phyloP scores from a whole-genome alignment of 2,329 filamentous ascomycete genomes.

The Knufia fluminis region DNA sequence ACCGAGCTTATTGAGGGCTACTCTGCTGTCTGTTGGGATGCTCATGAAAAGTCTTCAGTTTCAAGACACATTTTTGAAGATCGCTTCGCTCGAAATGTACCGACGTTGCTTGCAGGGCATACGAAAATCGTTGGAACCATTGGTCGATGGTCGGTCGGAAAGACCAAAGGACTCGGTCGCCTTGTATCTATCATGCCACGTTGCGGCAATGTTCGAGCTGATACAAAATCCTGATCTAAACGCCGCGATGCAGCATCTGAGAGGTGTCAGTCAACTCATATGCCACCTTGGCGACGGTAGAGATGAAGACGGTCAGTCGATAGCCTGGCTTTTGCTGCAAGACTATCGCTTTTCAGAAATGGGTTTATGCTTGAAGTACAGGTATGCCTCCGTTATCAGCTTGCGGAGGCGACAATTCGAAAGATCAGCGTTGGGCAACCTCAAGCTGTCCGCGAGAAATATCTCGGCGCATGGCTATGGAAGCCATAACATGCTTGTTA shows the following conservation, averaged over 20 bases:
- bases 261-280: conserved; percentile 9
- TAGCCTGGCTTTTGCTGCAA: conserved; percentile 8
- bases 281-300: conserved; percentile 3
- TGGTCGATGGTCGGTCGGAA: neutral
- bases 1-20: conserved; percentile 1
- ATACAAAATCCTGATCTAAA: conserved; percentile 1
- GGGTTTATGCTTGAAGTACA: conserved; percentile 6
- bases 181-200: conserved; percentile 11
- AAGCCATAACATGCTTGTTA: conserved; percentile 2
- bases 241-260: conserved; percentile 9
- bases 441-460: neutral
- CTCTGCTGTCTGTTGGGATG: conserved; percentile 8
- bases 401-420: conserved; percentile 1
- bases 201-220: conserved; percentile 12
- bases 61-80: conserved; percentile 1
- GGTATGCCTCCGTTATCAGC: conserved; percentile 1
- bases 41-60: conserved; percentile 6
- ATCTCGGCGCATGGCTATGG: neutral
- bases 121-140: conserved; percentile 5
- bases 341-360: conserved; percentile 12
- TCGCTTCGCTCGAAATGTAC: conserved; percentile 9
- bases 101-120: conserved; percentile 5
- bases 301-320: conserved; percentile 1
- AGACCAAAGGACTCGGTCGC: conserved; percentile 1
- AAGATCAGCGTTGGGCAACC: neutral